These are phyloP conservation scores for Chlorella variabilis DNA, from an alignment of 163 green algal genomes.

Conservation along the genomic window DNA sequence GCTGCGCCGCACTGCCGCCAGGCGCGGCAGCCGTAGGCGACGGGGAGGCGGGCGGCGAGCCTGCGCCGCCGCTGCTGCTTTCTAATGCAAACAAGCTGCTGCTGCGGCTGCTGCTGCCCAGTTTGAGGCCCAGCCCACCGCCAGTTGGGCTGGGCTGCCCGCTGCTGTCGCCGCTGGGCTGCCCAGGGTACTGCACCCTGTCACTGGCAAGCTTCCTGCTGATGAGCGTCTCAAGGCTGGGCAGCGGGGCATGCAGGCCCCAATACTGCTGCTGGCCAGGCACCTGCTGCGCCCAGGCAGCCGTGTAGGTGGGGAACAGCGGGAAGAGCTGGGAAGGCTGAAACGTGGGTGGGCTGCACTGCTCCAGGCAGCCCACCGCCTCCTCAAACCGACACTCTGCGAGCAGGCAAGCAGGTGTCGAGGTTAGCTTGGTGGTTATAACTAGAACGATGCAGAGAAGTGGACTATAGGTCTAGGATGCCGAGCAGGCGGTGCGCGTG, in stretches of 20 bases:
- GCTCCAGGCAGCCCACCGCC: conserved; percentile 52
- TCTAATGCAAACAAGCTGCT: conserved; percentile 19
- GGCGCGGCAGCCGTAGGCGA: neutral
- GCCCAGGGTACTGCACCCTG: neutral
- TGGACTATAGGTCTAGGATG: too few relatives aligned
- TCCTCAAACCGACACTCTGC: conserved; percentile 53
- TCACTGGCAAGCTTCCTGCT: neutral
- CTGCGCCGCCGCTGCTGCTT: neutral
- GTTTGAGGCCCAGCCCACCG: neutral
- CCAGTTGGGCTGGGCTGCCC: neutral
- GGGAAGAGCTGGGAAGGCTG: conserved; percentile 70
- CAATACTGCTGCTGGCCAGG: conserved; percentile 47
- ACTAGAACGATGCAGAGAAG: too few relatives aligned
- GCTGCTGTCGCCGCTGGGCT: neutral
- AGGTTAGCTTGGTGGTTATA: too few relatives aligned
- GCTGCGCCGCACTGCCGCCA: neutral
- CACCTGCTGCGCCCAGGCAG: conserved; percentile 40
- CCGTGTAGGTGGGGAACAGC: conserved; percentile 59
- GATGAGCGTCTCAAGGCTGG: conserved; percentile 41
- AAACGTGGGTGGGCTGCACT: conserved; percentile 53
- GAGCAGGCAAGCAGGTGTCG: conserved; percentile 1
- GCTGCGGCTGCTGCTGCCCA: neutral
- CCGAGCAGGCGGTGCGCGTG: too few relatives aligned
- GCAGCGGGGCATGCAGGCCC: conserved; percentile 48
- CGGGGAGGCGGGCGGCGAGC: neutral